Conservation (phyloP, 495 filamentous ascomycete genomes). For the Xylaria palmicola region DNA sequence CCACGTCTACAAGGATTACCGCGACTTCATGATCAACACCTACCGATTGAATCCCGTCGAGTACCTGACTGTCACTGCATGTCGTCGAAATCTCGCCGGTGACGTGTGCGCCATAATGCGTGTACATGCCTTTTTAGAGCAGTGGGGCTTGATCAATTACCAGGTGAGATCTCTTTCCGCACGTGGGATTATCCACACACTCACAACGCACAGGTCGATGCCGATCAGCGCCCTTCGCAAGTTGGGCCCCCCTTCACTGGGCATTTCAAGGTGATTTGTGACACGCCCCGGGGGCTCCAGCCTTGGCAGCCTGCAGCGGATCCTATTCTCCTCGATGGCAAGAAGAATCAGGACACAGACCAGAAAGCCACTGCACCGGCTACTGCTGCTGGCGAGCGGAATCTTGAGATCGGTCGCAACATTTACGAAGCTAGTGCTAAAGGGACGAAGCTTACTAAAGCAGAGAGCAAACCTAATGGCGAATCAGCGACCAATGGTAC, state of each 20-base stretch:
- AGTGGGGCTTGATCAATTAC: conserved; percentile 99
- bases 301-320: conserved; percentile 88
- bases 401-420: conserved; percentile 87
- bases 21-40: conserved; percentile 99
- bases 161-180: conserved; percentile 63
- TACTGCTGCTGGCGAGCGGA: conserved; percentile 74
- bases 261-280: conserved; percentile 91
- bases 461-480: conserved; percentile 64
- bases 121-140: conserved; percentile 96
- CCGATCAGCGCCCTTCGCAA: conserved; percentile 89
- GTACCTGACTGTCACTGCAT: conserved; percentile 97
- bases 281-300: conserved; percentile 92
- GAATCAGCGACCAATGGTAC: conserved; percentile 64
- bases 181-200: conserved; percentile 5
- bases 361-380: conserved; percentile 62
- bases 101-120: conserved; percentile 99
- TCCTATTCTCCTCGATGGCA: conserved; percentile 60
- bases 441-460: conserved; percentile 65
- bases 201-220: conserved; percentile 71
- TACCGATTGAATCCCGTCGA: conserved; percentile 93
- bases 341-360: conserved; percentile 76
- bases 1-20: conserved; percentile 97
- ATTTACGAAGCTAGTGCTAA: conserved; percentile 93
- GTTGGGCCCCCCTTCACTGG: conserved; percentile 96
- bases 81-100: conserved; percentile 89